These are phyloP conservation scores for Tylopilus plumbeoviolaceoides DNA, from an alignment of 768 basidiomycete genomes.

Conservation along the genomic window DNA sequence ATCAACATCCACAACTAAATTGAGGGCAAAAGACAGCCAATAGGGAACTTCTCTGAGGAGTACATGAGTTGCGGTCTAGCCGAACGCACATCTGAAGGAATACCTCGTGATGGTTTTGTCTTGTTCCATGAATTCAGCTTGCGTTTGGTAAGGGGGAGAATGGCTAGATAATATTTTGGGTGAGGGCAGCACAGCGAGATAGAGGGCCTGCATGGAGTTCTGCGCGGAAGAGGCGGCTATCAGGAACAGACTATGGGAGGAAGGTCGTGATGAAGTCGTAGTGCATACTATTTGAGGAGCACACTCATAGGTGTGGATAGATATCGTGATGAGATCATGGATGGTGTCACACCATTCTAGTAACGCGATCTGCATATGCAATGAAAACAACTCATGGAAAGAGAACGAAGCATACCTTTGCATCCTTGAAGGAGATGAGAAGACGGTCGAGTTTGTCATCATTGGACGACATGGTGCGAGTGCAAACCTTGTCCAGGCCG, in stretches of 20 bases:
- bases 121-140: constrained; percentile 72
- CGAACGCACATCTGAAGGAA: constrained; percentile 16
- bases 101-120: constrained; percentile 58
- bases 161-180: constrained; percentile 86
- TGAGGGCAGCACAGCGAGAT: constrained; percentile 83
- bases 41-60: constrained; percentile 79
- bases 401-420: no score
- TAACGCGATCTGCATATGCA: no score
- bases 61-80: neutral
- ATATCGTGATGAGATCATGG: constrained; percentile 85
- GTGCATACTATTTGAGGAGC: constrained; percentile 80
- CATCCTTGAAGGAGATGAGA: no score
- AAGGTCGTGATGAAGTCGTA: neutral
- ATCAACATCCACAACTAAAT: constrained; percentile 71
- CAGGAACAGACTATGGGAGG: constrained; percentile 54
- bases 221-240: constrained; percentile 55
- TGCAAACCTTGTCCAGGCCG: no score
- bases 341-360: no score
- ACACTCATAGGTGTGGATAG: constrained; percentile 96
- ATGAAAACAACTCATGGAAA: no score
- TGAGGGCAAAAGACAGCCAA: constrained; percentile 87
- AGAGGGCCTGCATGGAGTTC: no score
- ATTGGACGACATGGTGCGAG: no score
- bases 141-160: constrained; percentile 86
- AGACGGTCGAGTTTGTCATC: no score